Base-by-base conservation (phyloP, 2,329 filamentous ascomycete genomes). In the Fusarium praegraminearum region DNA sequence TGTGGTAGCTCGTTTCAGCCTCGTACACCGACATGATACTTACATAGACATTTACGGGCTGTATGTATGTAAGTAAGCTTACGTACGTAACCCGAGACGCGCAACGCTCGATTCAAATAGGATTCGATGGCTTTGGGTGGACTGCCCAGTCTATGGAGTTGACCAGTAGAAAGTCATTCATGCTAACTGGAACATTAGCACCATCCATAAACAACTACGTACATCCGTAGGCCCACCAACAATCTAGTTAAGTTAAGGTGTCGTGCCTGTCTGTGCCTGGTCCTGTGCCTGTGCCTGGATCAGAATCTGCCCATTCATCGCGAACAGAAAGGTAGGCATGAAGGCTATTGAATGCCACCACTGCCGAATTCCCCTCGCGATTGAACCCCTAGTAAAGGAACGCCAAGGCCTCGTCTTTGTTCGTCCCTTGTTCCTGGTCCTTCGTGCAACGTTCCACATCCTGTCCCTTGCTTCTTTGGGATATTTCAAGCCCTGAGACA, bases 341-440 rank as follows among this genome's bases (percentile, higher is more conserved):
- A 33, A 38, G 18, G 24, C 33, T 60, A 32, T 60, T 50, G 38
- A 35, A 60, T 60, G 56, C 22, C 26, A 53, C 56, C 36, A 51
- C 36, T 69, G 59, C 61, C 40, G 57, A 53, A 32, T 41, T 32
- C 62, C 55, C 41, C 47, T 67, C 56, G 26, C 45, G 40, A 47
- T 45, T 65, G 40, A 66, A 62, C 57, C 45, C 62, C 43, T 46
- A 45, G 61, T 43, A 50, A 47, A 50, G 26, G 44, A 52, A 49
- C 46, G 58, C 49, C 43, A 60, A 55, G 36, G 20, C 38, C 61
- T 62, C 30, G 32, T 60, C 44, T 62, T 66, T 66, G 49, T 66
- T 68, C 22, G 50, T 70, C 62, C 67, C 67, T 64, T 70, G 67
- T 60, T 70, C 67, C 67, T 68, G 46, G 67, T 44, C 47, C 26